phyloP scores from a whole-genome alignment of 441 rosid genomes.

The Aquilaria agallochum region DNA sequence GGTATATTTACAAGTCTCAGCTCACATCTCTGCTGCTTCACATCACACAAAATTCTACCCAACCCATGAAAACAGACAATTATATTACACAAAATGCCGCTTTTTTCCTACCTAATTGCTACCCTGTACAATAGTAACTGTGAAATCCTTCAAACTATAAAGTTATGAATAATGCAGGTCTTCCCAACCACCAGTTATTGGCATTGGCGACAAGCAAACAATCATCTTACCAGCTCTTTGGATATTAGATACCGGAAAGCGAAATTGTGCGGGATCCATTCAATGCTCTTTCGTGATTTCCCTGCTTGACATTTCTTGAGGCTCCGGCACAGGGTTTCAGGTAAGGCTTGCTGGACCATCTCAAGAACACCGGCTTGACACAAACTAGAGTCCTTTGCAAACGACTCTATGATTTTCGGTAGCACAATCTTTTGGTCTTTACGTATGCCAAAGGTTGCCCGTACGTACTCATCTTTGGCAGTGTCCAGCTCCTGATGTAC shows the following conservation, averaged over 20 bases:
- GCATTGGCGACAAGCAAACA: not conserved
- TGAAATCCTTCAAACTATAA: conserved; percentile 15
- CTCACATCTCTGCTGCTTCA: not conserved
- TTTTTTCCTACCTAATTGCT: conserved; percentile 20
- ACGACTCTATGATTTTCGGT: conserved; percentile 80
- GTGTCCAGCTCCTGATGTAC: conserved; percentile 76
- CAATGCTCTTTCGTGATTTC: conserved; percentile 61
- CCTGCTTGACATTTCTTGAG: conserved; percentile 50
- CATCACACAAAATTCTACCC: conserved; percentile 13
- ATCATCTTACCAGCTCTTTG: conserved; percentile 69
- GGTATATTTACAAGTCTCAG: no score
- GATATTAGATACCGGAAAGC: conserved; percentile 79
- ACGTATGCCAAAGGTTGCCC: conserved; percentile 59
- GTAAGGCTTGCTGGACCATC: conserved; percentile 62
- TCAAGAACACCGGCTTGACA: conserved; percentile 52
- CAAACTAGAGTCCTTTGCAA: conserved; percentile 67
- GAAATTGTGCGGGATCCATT: conserved; percentile 84
- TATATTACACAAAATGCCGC: conserved; percentile 17
- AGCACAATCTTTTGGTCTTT: conserved; percentile 69
- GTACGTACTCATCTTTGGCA: conserved; percentile 83
- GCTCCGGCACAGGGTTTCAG: conserved; percentile 53
- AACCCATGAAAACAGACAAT: conserved; percentile 8
- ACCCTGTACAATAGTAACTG: conserved; percentile 28
- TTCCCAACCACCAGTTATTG: not conserved
- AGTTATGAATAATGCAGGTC: conserved; percentile 13